phyloP scores from a whole-genome alignment of 768 basidiomycete genomes.

The Exidia glandulosa region DNA sequence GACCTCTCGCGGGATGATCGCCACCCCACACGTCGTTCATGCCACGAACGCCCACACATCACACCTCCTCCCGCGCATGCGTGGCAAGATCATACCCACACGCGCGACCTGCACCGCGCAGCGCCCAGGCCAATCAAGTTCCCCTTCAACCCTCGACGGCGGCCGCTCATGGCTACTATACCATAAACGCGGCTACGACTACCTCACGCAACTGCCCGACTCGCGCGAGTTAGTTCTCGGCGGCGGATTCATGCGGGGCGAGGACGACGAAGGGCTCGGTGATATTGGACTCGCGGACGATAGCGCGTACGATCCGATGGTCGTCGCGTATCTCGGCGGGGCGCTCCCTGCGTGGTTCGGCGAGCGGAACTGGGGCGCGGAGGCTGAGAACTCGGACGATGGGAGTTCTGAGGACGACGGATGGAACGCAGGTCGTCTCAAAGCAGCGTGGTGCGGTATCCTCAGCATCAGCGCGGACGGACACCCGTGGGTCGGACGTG shows the following conservation, averaged over 20 bases:
- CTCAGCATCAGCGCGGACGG: slow-evolving; percentile 50
- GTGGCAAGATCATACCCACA: slow-evolving; percentile 13
- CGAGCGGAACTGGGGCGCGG: slow-evolving; percentile 30
- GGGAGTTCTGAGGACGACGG: slow-evolving; percentile 12
- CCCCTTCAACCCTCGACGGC: slow-evolving; percentile 21
- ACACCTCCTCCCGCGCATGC: slow-evolving; percentile 39
- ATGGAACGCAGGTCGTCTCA: slow-evolving; percentile 38
- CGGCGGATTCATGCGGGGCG: slow-evolving; percentile 36
- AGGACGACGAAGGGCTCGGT: slow-evolving; percentile 15
- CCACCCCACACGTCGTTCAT: slow-evolving; percentile 58
- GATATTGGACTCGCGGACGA: slow-evolving; percentile 26
- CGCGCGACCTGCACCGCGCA: slow-evolving; percentile 50
- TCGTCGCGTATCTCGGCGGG: slow-evolving; percentile 34
- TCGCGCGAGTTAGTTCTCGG: slow-evolving; percentile 54
- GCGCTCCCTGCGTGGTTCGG: slow-evolving; percentile 48
- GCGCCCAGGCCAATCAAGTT: slow-evolving; percentile 32
- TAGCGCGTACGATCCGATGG: slow-evolving; percentile 22
- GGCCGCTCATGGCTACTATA: slow-evolving; percentile 50
- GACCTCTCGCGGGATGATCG: slow-evolving; percentile 51
- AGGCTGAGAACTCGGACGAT: slow-evolving; percentile 16
- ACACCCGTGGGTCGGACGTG: slow-evolving; percentile 59
- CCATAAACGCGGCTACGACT: slow-evolving; percentile 41
- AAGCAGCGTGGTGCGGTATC: slow-evolving; percentile 53
- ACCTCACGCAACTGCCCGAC: slow-evolving; percentile 52
- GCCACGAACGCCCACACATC: slow-evolving; percentile 79